These are phyloP conservation scores for Alternaria sp. DNA, from an alignment of 2,329 filamentous ascomycete species.

Conservation along the genomic window DNA sequence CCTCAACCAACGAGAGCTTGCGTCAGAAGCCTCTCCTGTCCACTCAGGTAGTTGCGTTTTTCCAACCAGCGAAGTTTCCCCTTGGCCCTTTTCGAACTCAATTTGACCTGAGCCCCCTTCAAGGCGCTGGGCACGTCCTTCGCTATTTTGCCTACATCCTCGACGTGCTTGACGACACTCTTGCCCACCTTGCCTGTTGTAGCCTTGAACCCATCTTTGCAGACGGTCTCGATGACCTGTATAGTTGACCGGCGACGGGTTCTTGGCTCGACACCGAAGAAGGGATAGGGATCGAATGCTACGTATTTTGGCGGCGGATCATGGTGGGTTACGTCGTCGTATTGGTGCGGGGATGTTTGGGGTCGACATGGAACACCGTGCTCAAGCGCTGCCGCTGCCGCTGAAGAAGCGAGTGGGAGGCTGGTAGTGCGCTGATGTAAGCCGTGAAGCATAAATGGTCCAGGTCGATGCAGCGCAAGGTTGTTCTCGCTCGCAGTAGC, in stretches of 20 bases:
- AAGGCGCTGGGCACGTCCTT: background rate
- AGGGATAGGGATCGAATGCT: constrained; percentile 3
- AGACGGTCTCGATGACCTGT: background rate
- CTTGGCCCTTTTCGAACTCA: constrained; percentile 1
- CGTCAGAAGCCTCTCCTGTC: background rate
- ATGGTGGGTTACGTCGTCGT: background rate
- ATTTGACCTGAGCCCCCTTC: background rate
- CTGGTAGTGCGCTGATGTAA: background rate
- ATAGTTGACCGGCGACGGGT: background rate
- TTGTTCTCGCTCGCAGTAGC: background rate
- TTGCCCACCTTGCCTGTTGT: constrained; percentile 2
- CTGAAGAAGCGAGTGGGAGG: background rate
- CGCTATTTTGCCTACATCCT: background rate
- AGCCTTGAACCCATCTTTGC: background rate
- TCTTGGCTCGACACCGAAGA: background rate
- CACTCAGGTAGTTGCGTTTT: constrained; percentile 2
- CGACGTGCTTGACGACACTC: background rate
- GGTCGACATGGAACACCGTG: background rate
- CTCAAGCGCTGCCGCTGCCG: background rate
- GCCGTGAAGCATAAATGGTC: background rate
- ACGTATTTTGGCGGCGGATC: constrained; percentile 6
- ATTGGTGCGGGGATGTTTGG: background rate
- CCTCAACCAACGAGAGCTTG: background rate
- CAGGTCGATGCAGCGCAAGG: background rate
- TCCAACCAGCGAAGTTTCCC: constrained; percentile 4